phyloP scores from a whole-genome alignment of 208 protist genomes.

The Acanthamoeba triangularis region DNA sequence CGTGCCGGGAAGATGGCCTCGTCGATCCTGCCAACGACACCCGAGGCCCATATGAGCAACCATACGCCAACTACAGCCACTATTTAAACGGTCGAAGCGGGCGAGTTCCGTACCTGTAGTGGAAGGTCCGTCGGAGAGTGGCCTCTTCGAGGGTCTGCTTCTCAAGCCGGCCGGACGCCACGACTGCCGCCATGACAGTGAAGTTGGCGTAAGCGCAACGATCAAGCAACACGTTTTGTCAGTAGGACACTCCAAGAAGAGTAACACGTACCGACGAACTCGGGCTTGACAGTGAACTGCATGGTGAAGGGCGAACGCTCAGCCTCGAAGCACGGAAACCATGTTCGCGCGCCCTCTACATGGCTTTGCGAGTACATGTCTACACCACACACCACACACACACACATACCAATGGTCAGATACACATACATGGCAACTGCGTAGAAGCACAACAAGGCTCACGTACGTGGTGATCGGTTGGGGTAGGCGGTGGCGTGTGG shows the following conservation, averaged over 20 bases:
- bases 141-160: constrained; percentile 25
- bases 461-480: constrained; percentile 33
- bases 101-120: neutral
- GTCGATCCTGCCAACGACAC: neutral
- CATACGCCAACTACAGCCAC: too few species aligned
- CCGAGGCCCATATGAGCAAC: too few species aligned
- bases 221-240: neutral
- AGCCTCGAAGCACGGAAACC: constrained; percentile 82
- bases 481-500: neutral
- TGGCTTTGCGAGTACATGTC: constrained; percentile 80
- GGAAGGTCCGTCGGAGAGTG: constrained; percentile 5
- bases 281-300: constrained; percentile 60
- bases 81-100: neutral
- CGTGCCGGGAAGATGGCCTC: constrained; percentile 9
- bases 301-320: constrained; percentile 68
- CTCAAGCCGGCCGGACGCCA: constrained; percentile 2
- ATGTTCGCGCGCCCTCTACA: constrained; percentile 79
- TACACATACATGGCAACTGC: neutral
- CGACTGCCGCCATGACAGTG: neutral
- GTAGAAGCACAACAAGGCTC: neutral
- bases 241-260: neutral
- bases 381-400: neutral
- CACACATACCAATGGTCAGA: neutral
- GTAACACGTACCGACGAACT: neutral
- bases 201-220: neutral